Conservation (phyloP, 495 filamentous ascomycete genomes). For the Rhizodiscina lignyota region DNA sequence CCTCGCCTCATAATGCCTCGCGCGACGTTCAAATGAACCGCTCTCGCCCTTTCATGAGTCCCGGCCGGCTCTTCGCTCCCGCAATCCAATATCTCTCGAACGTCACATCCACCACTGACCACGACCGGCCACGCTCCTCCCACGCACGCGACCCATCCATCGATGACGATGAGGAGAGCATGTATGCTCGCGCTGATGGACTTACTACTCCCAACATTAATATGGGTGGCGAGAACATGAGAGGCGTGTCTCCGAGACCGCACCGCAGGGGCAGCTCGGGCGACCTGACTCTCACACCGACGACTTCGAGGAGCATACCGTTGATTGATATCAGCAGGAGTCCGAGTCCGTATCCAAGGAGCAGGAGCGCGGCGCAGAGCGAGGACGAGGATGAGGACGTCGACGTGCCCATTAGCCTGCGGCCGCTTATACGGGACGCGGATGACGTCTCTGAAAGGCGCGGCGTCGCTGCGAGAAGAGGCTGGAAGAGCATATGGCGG, state of each 20-base stretch:
- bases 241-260: not conserved
- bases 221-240: not conserved
- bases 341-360: not conserved
- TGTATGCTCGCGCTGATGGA: not conserved
- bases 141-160: not conserved
- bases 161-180: not conserved
- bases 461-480: not conserved
- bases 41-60: not conserved
- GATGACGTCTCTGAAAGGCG: not conserved
- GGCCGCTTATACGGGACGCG: not conserved
- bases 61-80: not conserved
- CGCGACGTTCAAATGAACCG: no score
- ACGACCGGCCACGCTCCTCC: not conserved
- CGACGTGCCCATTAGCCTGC: not conserved
- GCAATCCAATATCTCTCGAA: not conserved
- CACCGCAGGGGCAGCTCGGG: not conserved
- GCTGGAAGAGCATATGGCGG: constrained; percentile 17
- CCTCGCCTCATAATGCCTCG: no score
- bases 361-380: not conserved
- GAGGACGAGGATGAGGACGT: not conserved
- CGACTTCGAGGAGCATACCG: not conserved
- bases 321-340: not conserved
- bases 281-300: not conserved
- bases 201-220: not conserved
- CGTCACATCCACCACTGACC: not conserved